Evolutionary conservation across 1,139 yeast genomes (phyloP).

Genomic region (Arxiozyma bovina): DNA sequence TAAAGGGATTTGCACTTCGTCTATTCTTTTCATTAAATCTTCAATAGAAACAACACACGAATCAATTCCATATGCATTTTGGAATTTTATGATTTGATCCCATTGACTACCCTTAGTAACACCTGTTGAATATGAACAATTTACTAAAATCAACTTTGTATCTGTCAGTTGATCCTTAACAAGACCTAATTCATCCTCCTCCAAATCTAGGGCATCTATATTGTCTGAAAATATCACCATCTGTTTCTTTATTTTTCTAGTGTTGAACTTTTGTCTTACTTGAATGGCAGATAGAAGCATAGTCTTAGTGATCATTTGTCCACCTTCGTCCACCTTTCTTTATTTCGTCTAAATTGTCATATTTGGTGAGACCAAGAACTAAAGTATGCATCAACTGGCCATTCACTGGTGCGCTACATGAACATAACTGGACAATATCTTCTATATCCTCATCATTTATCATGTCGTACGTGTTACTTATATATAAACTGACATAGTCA

Average conservation of each 20-base stretch:
- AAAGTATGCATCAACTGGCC: constrained; percentile 7
- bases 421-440: constrained; percentile 18
- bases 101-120: constrained; percentile 8
- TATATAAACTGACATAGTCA: constrained; percentile 25
- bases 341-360: constrained; percentile 1
- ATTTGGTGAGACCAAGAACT: constrained; percentile 6
- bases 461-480: constrained; percentile 25
- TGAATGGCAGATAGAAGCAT: constrained; percentile 30
- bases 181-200: constrained; percentile 20
- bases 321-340: constrained; percentile 5
- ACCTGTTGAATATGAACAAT: constrained; percentile 11
- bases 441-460: constrained; percentile 22
- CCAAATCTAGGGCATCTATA: constrained; percentile 33
- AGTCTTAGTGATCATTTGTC: constrained; percentile 21
- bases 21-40: constrained; percentile 17
- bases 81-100: constrained; percentile 17
- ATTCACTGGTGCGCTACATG: constrained; percentile 23
- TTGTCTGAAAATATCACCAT: constrained; percentile 43
- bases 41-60: constrained; percentile 12
- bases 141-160: constrained; percentile 18
- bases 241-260: constrained; percentile 32
- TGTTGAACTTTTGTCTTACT: constrained; percentile 29
- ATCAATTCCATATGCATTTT: constrained; percentile 16
- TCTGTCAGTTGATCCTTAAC: constrained; percentile 16
- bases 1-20: constrained; percentile 13